Percentiles rank a stretch among this genome's conserved stretches.
These are phyloP conservation scores for Neonectria magnoliae DNA, from an alignment of 2,329 filamentous ascomycete species.

Conservation along the genomic window DNA sequence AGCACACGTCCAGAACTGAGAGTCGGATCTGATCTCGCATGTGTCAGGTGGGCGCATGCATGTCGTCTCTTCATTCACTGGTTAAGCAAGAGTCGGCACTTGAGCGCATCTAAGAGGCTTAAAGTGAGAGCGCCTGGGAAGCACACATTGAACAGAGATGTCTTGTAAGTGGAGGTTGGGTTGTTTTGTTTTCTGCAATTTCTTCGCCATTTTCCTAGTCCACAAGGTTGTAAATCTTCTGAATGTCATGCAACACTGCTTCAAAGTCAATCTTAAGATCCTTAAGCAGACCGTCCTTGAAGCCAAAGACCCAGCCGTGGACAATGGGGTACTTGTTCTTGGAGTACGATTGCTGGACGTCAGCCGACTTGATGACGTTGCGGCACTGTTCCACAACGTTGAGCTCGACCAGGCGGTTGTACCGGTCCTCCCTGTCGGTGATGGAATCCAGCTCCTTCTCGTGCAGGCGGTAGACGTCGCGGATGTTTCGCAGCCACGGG, in stretches of 20 bases:
- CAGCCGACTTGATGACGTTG: constrained; percentile 81
- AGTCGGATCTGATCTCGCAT: constrained; percentile 7
- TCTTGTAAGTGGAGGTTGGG: neutral
- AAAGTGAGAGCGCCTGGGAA: neutral
- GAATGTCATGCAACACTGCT: constrained; percentile 63
- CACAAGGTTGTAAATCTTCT: constrained; percentile 72
- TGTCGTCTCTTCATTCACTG: neutral
- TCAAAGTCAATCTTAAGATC: constrained; percentile 72
- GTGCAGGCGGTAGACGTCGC: constrained; percentile 77
- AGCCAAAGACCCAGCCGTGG: constrained; percentile 79
- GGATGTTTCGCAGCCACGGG: constrained; percentile 79
- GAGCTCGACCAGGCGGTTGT: constrained; percentile 80
- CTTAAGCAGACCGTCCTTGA: constrained; percentile 73
- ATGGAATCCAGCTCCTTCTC: constrained; percentile 75
- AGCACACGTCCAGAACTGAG: no score
- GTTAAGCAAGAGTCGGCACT: neutral
- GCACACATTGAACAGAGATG: neutral
- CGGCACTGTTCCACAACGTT: constrained; percentile 84
- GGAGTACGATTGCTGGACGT: constrained; percentile 77
- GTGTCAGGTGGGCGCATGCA: constrained; percentile 1
- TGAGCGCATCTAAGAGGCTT: neutral
- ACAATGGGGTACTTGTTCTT: constrained; percentile 74
- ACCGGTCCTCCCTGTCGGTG: constrained; percentile 66
- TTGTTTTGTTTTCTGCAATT: neutral
- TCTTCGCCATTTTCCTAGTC: constrained; percentile 38